Evolutionary conservation across 768 basidiomycete genomes (phyloP), one percentile per base, ranked within the genome.

Genomic region (Amylocystis lapponica): DNA sequence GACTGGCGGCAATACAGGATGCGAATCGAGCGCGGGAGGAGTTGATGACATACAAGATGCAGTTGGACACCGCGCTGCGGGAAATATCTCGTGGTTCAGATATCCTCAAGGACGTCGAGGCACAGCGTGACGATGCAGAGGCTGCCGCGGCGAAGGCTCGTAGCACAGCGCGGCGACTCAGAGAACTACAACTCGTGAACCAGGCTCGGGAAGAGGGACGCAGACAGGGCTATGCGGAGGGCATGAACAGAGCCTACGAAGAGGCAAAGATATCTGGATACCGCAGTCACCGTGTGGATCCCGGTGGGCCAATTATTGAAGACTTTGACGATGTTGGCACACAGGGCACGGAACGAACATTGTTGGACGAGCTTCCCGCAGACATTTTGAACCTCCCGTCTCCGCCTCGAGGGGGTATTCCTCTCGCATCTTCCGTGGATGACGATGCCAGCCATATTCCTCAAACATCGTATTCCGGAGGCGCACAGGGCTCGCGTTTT

Each of bases 181-280:
- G 66, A 43, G 69, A 74, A 45, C 66, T 67, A 51, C 67, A 66
- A 29, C 47, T 69, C 11, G 51, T 69, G 27, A 64, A 66, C 45
- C 48, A 57, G 21, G 74, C 73, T 5, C 58, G 65, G 12, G 72
- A 72, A 47, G 72, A 75, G 37, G 73, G 73, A 1, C 58, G 65
- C 14, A 57, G 47, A 43, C 42, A 60, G 40, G 72, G 73, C 12
- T 74, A 67, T 43, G 52, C 52, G 19, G 68, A 76, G 35, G 73
- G 73, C 3, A 30, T 72, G 12, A 45, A 50, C 20, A 39, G 55
- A 44, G 56, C 55, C 3, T 41, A 52, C 35, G 54, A 58, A 25
- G 52, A 61, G 29, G 53, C 53, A 2, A 42, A 49, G 10, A 17
- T 39, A 1, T 32, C 44, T n/a, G 34, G 2, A 3, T 38, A n/a